Percentiles rank a stretch among this genome's conserved stretches.
Conservation (phyloP, 2,329 filamentous ascomycete genomes). For the Truncatella angustata region DNA sequence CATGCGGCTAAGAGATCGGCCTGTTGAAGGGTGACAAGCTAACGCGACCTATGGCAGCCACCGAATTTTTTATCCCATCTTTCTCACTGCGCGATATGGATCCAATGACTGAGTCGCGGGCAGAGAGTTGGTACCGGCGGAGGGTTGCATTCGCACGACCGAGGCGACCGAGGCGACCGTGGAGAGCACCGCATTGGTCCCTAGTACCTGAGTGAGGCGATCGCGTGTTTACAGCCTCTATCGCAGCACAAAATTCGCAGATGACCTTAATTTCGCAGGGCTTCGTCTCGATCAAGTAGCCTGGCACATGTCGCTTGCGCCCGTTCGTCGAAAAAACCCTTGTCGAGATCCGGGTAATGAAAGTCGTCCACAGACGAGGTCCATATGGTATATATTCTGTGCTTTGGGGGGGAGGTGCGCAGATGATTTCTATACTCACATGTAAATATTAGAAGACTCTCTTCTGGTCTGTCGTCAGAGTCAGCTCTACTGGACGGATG, state of each 20-base stretch:
- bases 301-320: not conserved
- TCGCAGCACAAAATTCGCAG: not conserved
- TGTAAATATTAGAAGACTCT: conserved; percentile 1
- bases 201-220: not conserved
- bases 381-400: not conserved
- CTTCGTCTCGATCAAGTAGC: not conserved
- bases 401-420: not conserved
- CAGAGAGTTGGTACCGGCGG: not conserved
- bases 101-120: not conserved
- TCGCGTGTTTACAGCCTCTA: not conserved
- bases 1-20: conserved; percentile 28
- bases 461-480: not conserved
- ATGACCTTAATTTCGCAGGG: not conserved
- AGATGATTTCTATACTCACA: not conserved
- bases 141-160: not conserved
- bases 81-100: not conserved
- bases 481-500: conserved; percentile 11
- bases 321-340: not conserved
- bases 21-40: conserved; percentile 23
- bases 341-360: not conserved
- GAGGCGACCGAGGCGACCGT: too few species aligned
- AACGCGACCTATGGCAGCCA: conserved; percentile 16
- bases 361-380: not conserved
- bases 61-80: conserved; percentile 13
- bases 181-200: not conserved